Percentiles rank a stretch among this genome's conserved stretches.
These are phyloP conservation scores for Dactylorhiza incarnata DNA, from an alignment of 106 monocot genomes.

Conservation along the genomic window DNA sequence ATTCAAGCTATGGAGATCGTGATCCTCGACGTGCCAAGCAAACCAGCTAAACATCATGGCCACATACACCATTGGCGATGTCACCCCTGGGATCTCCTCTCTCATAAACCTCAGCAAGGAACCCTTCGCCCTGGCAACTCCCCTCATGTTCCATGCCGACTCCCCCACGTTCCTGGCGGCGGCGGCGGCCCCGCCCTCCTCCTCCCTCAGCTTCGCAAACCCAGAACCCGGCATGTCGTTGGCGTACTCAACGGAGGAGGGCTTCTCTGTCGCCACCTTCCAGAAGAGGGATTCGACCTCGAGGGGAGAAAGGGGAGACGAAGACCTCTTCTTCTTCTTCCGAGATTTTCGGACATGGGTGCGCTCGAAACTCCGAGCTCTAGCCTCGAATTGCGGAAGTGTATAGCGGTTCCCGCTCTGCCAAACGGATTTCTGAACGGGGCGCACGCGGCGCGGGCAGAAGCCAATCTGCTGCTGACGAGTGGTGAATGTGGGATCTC, in stretches of 20 bases:
- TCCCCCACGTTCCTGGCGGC: constrained; percentile 55
- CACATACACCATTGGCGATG: constrained; percentile 92
- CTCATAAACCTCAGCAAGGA: constrained; percentile 85
- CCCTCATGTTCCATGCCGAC: constrained; percentile 91
- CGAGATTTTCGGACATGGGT: constrained; percentile 30
- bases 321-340: not conserved
- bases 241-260: constrained; percentile 88
- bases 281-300: constrained; percentile 81
- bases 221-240: constrained; percentile 97
- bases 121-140: constrained; percentile 77
- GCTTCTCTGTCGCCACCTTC: constrained; percentile 67
- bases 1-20: constrained; percentile 94
- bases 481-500: constrained; percentile 61
- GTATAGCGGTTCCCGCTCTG: constrained; percentile 86
- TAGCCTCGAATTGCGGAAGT: constrained; percentile 68
- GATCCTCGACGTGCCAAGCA: constrained; percentile 98
- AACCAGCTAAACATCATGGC: constrained; percentile 99
- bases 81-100: constrained; percentile 92
- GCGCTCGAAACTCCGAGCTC: constrained; percentile 68
- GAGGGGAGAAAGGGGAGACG: constrained; percentile 23
- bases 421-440: constrained; percentile 89
- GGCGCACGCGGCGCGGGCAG: constrained; percentile 72
- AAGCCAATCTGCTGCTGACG: constrained; percentile 94
- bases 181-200: constrained; percentile 10
- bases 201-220: constrained; percentile 31